Conservation (phyloP, 768 basidiomycete species). For the Cyclocybe aegerita region DNA sequence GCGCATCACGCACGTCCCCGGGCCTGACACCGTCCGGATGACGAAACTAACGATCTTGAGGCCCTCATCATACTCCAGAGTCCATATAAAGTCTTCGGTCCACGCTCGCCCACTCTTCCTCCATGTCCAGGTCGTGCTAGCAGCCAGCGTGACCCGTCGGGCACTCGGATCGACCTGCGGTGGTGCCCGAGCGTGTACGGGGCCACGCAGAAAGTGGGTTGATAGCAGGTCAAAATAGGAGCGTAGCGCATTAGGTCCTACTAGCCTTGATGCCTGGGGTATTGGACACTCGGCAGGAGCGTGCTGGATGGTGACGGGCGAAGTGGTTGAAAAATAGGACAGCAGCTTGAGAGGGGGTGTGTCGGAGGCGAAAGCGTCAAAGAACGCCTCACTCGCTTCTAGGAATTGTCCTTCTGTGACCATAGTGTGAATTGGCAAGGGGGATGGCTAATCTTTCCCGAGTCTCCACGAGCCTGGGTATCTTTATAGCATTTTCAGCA, state of each 20-base stretch:
- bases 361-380: slow-evolving; percentile 35
- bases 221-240: slow-evolving; percentile 50
- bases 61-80: slow-evolving; percentile 42
- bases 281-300: slow-evolving; percentile 32
- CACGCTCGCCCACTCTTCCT: slow-evolving; percentile 40
- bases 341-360: slow-evolving; percentile 32
- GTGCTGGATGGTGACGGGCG: slow-evolving; percentile 40
- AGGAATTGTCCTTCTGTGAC: slow-evolving; percentile 29
- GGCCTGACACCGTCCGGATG: slow-evolving; percentile 37
- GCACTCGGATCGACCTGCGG: slow-evolving; percentile 21
- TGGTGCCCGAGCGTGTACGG: slow-evolving; percentile 31
- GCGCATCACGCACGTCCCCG: slow-evolving; percentile 46
- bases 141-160: slow-evolving; percentile 31
- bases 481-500: slow-evolving; percentile 18
- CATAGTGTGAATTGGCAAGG: slow-evolving; percentile 8
- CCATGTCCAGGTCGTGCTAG: slow-evolving; percentile 48
- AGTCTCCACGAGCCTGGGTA: slow-evolving; percentile 9
- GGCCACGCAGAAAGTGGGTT: slow-evolving; percentile 29
- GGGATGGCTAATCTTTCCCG: slow-evolving; percentile 2
- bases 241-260: slow-evolving; percentile 44
- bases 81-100: slow-evolving; percentile 46
- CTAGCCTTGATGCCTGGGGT: slow-evolving; percentile 32
- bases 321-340: slow-evolving; percentile 36
- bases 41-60: slow-evolving; percentile 40
- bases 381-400: slow-evolving; percentile 32